These are phyloP conservation scores for Dimocarpus longan DNA, from an alignment of 345 rosid genomes.

Conservation along the genomic window DNA sequence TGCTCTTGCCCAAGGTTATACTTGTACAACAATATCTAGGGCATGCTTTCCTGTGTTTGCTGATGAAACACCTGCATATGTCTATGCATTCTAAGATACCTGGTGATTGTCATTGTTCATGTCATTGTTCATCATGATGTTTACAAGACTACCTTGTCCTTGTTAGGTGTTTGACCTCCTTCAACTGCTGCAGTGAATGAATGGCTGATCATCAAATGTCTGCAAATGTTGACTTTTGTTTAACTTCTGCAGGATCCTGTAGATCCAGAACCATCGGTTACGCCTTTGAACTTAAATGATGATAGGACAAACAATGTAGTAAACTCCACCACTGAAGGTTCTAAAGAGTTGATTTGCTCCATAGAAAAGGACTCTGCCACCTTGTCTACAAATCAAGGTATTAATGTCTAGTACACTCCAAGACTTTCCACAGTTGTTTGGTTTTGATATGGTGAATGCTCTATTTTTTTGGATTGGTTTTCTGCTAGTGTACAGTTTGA, in stretches of 20 bases:
- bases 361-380: slow-evolving; percentile 20
- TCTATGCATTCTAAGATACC: neutral
- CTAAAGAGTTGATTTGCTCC: slow-evolving; percentile 26
- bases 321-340: slow-evolving; percentile 27
- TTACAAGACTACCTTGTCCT: neutral
- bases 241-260: slow-evolving; percentile 36
- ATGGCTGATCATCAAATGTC: slow-evolving; percentile 1
- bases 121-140: slow-evolving; percentile 7
- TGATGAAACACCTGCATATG: neutral
- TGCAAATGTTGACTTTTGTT: neutral
- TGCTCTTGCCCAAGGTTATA: neutral
- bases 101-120: neutral
- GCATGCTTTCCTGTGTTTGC: neutral
- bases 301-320: slow-evolving; percentile 32
- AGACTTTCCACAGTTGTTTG: neutral
- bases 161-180: slow-evolving; percentile 3
- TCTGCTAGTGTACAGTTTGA: neutral
- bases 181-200: neutral
- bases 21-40: neutral
- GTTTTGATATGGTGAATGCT: neutral
- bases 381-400: slow-evolving; percentile 46
- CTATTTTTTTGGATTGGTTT: neutral
- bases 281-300: slow-evolving; percentile 44
- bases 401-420: neutral
- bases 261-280: slow-evolving; percentile 28